Percentiles rank a stretch among this genome's conserved stretches.
Evolutionary conservation across 164 flowering plant genomes (phyloP).

Genomic region (Aristolochia contorta): DNA sequence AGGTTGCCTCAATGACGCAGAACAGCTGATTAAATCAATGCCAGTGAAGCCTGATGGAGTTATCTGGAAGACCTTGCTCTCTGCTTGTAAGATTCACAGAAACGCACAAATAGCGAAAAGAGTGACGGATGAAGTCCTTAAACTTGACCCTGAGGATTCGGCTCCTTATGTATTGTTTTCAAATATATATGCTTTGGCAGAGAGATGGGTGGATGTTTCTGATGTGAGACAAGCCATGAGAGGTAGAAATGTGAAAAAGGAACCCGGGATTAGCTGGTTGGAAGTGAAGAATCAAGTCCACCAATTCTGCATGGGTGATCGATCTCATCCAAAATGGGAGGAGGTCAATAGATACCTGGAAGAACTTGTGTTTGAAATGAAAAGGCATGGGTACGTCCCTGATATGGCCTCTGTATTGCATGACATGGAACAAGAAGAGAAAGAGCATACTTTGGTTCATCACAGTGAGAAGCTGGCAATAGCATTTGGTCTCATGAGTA

Average conservation of each 20-base stretch:
- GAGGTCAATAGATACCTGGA: slow-evolving; percentile 44
- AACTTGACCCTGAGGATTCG: slow-evolving; percentile 49
- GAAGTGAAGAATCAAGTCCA: slow-evolving; percentile 58
- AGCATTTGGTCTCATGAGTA: slow-evolving; percentile 53
- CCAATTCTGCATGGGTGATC: slow-evolving; percentile 45
- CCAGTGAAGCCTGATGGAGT: slow-evolving; percentile 48
- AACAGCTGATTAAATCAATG: slow-evolving; percentile 50
- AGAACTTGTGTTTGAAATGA: slow-evolving; percentile 41
- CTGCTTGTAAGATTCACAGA: slow-evolving; percentile 61
- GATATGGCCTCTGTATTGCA: slow-evolving; percentile 42
- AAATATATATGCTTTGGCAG: slow-evolving; percentile 48
- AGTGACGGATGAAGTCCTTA: slow-evolving; percentile 37
- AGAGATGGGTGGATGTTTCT: slow-evolving; percentile 55
- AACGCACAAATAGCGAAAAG: slow-evolving; percentile 57
- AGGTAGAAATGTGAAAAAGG: slow-evolving; percentile 53
- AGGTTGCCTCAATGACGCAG: slow-evolving; percentile 63
- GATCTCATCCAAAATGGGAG: slow-evolving; percentile 36
- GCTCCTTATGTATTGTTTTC: slow-evolving; percentile 62
- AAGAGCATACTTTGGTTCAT: slow-evolving; percentile 41
- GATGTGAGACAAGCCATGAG: slow-evolving; percentile 51
- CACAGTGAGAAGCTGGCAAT: slow-evolving; percentile 72
- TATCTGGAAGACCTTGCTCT: slow-evolving; percentile 74
- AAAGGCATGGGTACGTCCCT: slow-evolving; percentile 43
- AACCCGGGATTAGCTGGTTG: slow-evolving; percentile 77
- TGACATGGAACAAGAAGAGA: slow-evolving; percentile 59